Conservation (phyloP, 352 stramenopile genomes). For the Aphanomyces invadans region DNA sequence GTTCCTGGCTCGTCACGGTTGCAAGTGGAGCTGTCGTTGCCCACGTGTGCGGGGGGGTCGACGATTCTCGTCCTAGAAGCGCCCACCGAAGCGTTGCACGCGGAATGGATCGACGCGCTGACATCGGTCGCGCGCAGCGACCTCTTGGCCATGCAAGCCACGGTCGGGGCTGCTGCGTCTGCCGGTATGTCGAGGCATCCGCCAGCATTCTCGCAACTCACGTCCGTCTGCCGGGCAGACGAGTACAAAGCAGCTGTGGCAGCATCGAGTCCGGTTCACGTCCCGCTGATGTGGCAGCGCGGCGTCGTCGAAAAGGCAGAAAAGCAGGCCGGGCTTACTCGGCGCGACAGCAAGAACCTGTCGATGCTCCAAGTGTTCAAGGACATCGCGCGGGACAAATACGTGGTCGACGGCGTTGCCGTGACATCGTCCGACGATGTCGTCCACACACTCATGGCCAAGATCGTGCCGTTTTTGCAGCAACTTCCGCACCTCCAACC, state of each 20-base stretch:
- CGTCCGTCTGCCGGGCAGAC: not conserved
- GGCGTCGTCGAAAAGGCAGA: slow-evolving; percentile 44
- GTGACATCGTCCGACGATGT: slow-evolving; percentile 30
- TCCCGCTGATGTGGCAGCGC: slow-evolving; percentile 54
- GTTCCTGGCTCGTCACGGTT: not conserved
- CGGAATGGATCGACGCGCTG: slow-evolving; percentile 34
- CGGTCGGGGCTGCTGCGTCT: slow-evolving; percentile 29
- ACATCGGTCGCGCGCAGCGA: slow-evolving; percentile 41
- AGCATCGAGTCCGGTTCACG: slow-evolving; percentile 39
- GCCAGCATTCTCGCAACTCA: not conserved
- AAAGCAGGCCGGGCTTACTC: slow-evolving; percentile 1
- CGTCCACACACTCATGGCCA: slow-evolving; percentile 18
- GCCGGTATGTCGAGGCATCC: not conserved
- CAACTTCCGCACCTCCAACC: not conserved
- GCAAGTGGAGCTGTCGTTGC: not conserved
- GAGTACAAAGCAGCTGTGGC: slow-evolving; percentile 41
- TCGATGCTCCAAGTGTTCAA: slow-evolving; percentile 75
- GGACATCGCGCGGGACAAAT: slow-evolving; percentile 57
- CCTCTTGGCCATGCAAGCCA: slow-evolving; percentile 38
- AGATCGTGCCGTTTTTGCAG: slow-evolving; percentile 1
- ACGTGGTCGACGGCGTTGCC: slow-evolving; percentile 49
- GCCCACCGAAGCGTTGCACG: slow-evolving; percentile 19
- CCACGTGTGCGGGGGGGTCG: not conserved
- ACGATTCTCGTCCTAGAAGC: slow-evolving; percentile 37
- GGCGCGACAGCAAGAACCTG: slow-evolving; percentile 48